Percentiles rank a stretch among this genome's conserved stretches.
Evolutionary conservation across 2,329 filamentous ascomycete genomes (phyloP).

Genomic region (Sporothrix euskadiensis): DNA sequence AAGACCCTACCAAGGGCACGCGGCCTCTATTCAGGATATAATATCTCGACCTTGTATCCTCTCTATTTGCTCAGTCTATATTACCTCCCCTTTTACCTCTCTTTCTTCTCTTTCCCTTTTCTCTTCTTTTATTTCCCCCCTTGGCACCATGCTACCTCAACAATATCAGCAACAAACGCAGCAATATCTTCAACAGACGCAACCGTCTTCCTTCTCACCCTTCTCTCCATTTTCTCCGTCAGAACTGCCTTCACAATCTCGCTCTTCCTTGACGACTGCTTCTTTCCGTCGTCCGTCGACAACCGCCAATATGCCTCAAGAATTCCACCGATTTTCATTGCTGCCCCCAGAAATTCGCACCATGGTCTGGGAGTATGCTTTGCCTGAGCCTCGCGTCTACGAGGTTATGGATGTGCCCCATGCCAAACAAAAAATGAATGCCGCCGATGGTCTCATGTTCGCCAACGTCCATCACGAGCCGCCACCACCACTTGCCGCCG

Average conservation of each 20-base stretch:
- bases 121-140: not conserved
- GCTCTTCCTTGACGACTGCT: not conserved
- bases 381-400: conserved; percentile 49
- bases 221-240: not conserved
- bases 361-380: conserved; percentile 49
- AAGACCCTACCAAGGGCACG: conserved; percentile 12
- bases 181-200: conserved; percentile 20
- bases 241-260: not conserved
- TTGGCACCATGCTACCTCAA: conserved; percentile 21
- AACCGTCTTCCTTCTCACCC: conserved; percentile 12
- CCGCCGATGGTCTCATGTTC: conserved; percentile 49
- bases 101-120: conserved; percentile 16
- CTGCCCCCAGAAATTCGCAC: conserved; percentile 49
- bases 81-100: conserved; percentile 16
- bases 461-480: conserved; percentile 50
- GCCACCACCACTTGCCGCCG: conserved; percentile 47
- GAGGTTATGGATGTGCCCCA: conserved; percentile 50
- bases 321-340: conserved; percentile 38
- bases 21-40: conserved; percentile 16
- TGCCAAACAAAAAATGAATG: conserved; percentile 43
- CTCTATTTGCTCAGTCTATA: conserved; percentile 5
- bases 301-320: conserved; percentile 30
- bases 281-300: not conserved
- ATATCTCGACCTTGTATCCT: conserved; percentile 14
- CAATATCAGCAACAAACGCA: conserved; percentile 23